Evolutionary conservation across 352 stramenopile species (phyloP).

Genomic region (Blastocystis sp.): DNA sequence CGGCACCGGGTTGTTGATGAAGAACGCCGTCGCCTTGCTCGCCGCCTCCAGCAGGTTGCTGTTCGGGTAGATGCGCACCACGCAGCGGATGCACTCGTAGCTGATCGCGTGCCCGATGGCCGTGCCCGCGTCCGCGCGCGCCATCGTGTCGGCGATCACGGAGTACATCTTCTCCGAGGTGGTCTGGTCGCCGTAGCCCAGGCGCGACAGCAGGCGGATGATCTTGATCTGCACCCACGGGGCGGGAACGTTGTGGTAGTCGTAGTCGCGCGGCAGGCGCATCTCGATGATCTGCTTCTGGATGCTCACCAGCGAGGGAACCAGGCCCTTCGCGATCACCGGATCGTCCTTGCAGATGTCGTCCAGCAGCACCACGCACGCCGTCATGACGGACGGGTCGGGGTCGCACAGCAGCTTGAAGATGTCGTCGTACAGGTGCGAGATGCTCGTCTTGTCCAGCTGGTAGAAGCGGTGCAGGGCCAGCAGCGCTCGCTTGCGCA

Average conservation of each 20-base stretch:
- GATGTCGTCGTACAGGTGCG: conserved; percentile 85
- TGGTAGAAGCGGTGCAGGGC: conserved; percentile 95
- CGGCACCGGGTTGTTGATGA: conserved; percentile 87
- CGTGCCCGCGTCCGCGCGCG: conserved; percentile 94
- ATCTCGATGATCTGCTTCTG: conserved; percentile 99
- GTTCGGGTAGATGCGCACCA: conserved; percentile 99
- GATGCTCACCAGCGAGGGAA: conserved; percentile 95
- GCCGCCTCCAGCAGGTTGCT: conserved; percentile 87
- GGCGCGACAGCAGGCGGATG: conserved; percentile 89
- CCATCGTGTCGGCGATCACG: conserved; percentile 95
- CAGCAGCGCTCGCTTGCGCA: conserved; percentile 98
- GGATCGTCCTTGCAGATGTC: conserved; percentile 85
- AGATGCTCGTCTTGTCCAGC: conserved; percentile 87
- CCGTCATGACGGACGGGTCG: conserved; percentile 96
- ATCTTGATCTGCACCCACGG: conserved; percentile 98
- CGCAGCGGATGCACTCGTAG: conserved; percentile 96
- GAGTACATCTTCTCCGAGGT: conserved; percentile 98
- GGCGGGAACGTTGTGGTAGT: conserved; percentile 98
- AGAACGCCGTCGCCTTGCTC: conserved; percentile 85
- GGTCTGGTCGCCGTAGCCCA: conserved; percentile 88
- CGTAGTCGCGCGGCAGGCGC: conserved; percentile 92
- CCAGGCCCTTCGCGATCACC: conserved; percentile 93
- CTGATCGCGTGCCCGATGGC: conserved; percentile 99
- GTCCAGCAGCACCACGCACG: conserved; percentile 86
- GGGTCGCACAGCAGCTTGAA: conserved; percentile 93